Evolutionary conservation across 352 stramenopile species (phyloP).

Genomic region (Phytophthora palmivora): DNA sequence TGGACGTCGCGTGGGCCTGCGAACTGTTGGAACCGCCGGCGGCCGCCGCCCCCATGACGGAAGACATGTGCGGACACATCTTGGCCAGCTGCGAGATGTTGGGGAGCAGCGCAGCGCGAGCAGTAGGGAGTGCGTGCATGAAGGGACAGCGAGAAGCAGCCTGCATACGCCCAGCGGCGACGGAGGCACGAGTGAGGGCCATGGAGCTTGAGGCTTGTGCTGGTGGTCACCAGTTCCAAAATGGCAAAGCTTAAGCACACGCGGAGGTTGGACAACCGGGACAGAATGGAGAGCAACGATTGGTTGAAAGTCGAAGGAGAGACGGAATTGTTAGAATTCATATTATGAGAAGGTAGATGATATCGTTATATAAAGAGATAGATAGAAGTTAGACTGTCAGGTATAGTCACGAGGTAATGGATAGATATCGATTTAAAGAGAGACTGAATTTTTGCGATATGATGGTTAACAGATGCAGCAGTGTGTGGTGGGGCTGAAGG

Average conservation of each 20-base stretch:
- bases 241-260: conserved; percentile 23
- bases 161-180: conserved; percentile 73
- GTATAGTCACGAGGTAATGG: too few relatives aligned
- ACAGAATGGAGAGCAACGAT: not conserved
- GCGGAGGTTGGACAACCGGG: conserved; percentile 1
- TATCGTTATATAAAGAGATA: not conserved
- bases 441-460: not conserved
- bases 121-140: conserved; percentile 80
- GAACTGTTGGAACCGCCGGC: conserved; percentile 52
- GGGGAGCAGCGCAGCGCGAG: conserved; percentile 77
- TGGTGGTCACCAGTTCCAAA: conserved; percentile 45
- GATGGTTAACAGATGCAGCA: not conserved
- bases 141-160: conserved; percentile 83
- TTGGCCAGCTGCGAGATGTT: conserved; percentile 89
- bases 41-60: conserved; percentile 68
- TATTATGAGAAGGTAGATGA: not conserved
- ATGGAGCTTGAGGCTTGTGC: conserved; percentile 41
- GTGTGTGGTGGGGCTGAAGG: conserved; percentile 20
- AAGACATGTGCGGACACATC: conserved; percentile 89
- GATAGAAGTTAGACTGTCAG: not conserved
- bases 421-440: not conserved
- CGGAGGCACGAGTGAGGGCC: conserved; percentile 75
- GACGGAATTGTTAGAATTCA: not conserved
- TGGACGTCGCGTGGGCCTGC: conserved; percentile 66
- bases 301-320: conserved; percentile 1